Conservation (phyloP, 495 filamentous ascomycete species). For the Aspergillus sclerotiicarbonarius region DNA sequence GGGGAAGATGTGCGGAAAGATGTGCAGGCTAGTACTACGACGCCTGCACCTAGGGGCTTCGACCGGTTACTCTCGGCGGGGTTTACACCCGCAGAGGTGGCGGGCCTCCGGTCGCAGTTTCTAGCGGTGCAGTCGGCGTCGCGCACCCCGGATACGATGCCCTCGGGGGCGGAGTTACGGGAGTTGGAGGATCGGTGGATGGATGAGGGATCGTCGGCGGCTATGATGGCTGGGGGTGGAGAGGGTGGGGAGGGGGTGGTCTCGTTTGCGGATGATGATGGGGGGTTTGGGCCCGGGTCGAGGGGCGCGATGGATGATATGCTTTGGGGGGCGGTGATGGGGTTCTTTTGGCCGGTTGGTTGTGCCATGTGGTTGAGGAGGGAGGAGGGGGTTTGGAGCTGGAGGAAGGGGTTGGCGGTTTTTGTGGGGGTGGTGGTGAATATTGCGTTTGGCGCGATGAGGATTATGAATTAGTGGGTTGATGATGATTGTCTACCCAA, state of each 20-base stretch:
- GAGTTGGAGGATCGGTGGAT: constrained; percentile 89
- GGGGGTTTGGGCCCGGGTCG: constrained; percentile 43
- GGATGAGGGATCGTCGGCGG: constrained; percentile 61
- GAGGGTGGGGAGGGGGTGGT: constrained; percentile 35
- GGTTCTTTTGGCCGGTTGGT: constrained; percentile 91
- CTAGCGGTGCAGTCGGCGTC: constrained; percentile 70
- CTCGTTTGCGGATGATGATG: constrained; percentile 51
- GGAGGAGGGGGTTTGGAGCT: constrained; percentile 86
- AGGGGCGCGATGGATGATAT: constrained; percentile 71
- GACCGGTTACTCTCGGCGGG: constrained; percentile 78
- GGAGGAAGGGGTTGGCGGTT: constrained; percentile 78
- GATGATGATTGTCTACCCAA: constrained; percentile 13
- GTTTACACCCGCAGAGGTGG: constrained; percentile 78
- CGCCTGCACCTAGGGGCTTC: constrained; percentile 77
- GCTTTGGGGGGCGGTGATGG: constrained; percentile 82
- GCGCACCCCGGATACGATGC: constrained; percentile 84
- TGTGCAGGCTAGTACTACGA: constrained; percentile 38
- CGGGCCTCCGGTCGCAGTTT: constrained; percentile 81
- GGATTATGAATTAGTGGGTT: constrained; percentile 43
- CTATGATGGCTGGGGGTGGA: constrained; percentile 33
- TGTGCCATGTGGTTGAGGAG: constrained; percentile 79
- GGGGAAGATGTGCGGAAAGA: constrained; percentile 9
- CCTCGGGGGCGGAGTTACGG: constrained; percentile 56
- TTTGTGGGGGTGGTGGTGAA: constrained; percentile 76
- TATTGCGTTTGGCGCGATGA: constrained; percentile 65